Percentiles rank a stretch among this genome's conserved stretches.
Conservation (phyloP, 2,329 filamentous ascomycete species). For the Colletotrichum scovillei region DNA sequence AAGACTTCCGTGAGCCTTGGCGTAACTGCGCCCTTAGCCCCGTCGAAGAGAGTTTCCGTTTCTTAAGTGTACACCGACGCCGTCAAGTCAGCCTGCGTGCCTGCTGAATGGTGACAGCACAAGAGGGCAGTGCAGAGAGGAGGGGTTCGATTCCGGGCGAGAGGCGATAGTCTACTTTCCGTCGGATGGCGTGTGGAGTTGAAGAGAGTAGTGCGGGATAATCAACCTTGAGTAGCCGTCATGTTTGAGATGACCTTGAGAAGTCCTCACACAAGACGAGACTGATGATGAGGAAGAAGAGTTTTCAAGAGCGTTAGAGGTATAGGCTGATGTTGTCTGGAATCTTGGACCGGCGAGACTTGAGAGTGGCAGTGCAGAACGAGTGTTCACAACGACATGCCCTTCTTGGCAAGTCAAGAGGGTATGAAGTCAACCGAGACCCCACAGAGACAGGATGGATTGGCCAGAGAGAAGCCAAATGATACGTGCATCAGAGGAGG, state of each 20-base stretch:
- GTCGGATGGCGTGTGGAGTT: not conserved
- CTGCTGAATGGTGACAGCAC: not conserved
- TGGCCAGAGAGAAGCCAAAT: constrained; percentile 11
- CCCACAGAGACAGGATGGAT: constrained; percentile 12
- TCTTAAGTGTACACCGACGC: constrained; percentile 3
- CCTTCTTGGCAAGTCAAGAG: constrained; percentile 32
- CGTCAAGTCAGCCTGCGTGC: constrained; percentile 3
- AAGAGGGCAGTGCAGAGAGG: constrained; percentile 26
- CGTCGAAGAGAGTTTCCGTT: constrained; percentile 17
- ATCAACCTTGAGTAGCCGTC: constrained; percentile 9
- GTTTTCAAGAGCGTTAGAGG: not conserved
- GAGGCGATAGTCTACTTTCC: constrained; percentile 5
- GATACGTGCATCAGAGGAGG: constrained; percentile 14
- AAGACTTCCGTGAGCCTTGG: constrained; percentile 13
- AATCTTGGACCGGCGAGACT: not conserved
- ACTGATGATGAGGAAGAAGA: not conserved
- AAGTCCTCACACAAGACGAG: not conserved
- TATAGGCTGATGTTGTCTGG: constrained; percentile 4
- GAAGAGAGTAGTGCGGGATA: not conserved
- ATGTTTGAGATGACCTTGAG: not conserved
- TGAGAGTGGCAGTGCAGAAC: constrained; percentile 29
- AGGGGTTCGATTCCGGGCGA: constrained; percentile 8
- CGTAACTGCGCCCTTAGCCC: constrained; percentile 28
- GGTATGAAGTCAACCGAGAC: constrained; percentile 31
- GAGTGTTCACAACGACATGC: constrained; percentile 30